Base-by-base conservation (phyloP, 1,139 yeast genomes). In the Kodamaea anthophila region DNA sequence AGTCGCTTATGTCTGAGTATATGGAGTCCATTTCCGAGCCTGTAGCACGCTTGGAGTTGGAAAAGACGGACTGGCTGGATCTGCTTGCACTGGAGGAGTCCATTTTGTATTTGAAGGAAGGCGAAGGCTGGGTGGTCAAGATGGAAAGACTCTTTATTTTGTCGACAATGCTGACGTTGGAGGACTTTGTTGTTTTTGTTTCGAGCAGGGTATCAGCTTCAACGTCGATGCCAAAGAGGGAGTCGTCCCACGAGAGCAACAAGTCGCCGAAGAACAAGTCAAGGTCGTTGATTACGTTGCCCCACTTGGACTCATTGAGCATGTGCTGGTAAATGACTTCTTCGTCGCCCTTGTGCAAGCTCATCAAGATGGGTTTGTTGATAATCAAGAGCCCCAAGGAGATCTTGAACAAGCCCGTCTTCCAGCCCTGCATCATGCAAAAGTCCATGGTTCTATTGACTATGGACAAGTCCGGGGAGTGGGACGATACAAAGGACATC, bases 401-500 rank as follows among this genome's bases (percentile, higher is more conserved):
- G 7, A 75, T 66, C 40, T 80, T 70, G 54, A 78, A 67, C 42
- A 77, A 56, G 0, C 84, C 81, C 16, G 66, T 61, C 40, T 77
- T 71, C 60, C 80, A 80, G 9, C 86, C 86, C 51, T 77, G 82
- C 21, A 77, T 58, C 36, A 78, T 46, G 60, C 73, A 50, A 58
- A 60, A 57, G 62, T 83, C 69, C 69, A 77, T 55, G 50, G 65
- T 51, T 58, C 73, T 41, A 60, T 71, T 51, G 54, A 65, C 65
- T 53, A 75, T 44, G 35, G 66, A 51, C 56, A 65, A 29, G 65
- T 63, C 69, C 1, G 72, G 85, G 14, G 79, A 67, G 28, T 81
- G 79, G 22, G 75, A 75, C 2, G 82, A 76, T 43, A 69, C 68
- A 42, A 77, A 70, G 2, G 83, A 73, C 34, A 78, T 49, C 66